Conservation (phyloP, 306 rosid genomes). For the Leucaena leucocephala region DNA sequence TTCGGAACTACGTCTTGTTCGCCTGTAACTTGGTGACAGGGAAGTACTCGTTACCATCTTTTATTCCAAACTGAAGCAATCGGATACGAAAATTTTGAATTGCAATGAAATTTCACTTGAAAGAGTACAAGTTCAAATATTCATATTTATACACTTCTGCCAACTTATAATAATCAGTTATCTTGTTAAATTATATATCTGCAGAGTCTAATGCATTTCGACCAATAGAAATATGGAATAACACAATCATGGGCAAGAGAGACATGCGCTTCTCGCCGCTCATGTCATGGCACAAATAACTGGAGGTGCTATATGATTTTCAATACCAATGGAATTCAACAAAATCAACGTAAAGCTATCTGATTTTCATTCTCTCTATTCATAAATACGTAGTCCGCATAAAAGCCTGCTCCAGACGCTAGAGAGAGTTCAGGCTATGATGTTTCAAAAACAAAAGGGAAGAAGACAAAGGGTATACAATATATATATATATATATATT, state of each 20-base stretch:
- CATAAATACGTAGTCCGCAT: constrained; percentile 46
- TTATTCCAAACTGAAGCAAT: not conserved
- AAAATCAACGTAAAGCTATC: constrained; percentile 19
- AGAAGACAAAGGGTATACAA: not conserved
- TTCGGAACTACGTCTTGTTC: not conserved
- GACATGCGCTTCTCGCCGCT: too few species aligned
- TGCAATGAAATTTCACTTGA: not conserved
- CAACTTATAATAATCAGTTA: not conserved
- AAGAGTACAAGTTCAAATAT: not conserved
- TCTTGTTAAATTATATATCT: constrained; percentile 29
- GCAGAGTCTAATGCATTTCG: constrained; percentile 18
- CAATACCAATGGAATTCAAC: not conserved
- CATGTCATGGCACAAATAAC: too few species aligned
- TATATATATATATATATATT: not conserved
- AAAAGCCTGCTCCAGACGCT: constrained; percentile 60
- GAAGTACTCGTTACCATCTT: not conserved
- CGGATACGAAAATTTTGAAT: not conserved
- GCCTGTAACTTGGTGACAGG: not conserved
- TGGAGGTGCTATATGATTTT: constrained; percentile 4
- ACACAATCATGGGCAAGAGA: not conserved
- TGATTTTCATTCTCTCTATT: constrained; percentile 48
- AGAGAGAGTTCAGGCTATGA: constrained; percentile 36
- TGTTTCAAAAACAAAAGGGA: constrained; percentile 34
- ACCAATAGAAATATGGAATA: not conserved
- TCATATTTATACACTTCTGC: not conserved